These are phyloP conservation scores for Fraxinus sp. DNA, from an alignment of 305 asterid genomes.

Conservation along the genomic window DNA sequence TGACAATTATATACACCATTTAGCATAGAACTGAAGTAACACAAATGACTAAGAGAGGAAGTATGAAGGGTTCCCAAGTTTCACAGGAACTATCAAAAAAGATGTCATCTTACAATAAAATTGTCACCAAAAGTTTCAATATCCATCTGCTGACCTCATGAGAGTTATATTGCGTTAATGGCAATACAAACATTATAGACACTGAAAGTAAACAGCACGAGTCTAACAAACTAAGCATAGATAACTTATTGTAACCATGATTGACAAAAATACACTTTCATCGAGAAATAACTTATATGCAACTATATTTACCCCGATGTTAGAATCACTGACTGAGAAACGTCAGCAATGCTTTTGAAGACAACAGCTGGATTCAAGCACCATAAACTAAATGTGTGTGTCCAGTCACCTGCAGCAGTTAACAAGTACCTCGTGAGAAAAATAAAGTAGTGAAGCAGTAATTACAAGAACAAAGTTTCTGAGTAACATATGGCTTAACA, in stretches of 20 bases:
- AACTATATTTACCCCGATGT: slow-evolving; percentile 82
- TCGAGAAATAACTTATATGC: slow-evolving; percentile 9
- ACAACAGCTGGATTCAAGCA: slow-evolving; percentile 96
- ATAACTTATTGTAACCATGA: slow-evolving; percentile 5
- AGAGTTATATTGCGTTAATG: not conserved
- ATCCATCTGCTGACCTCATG: slow-evolving; percentile 16
- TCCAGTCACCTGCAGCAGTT: slow-evolving; percentile 56
- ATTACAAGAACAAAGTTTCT: slow-evolving; percentile 11
- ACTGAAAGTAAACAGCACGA: slow-evolving; percentile 1
- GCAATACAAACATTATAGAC: slow-evolving; percentile 4
- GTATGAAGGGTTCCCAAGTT: not conserved
- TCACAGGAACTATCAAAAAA: not conserved
- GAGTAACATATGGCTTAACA: slow-evolving; percentile 7
- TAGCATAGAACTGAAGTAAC: not conserved
- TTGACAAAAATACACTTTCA: slow-evolving; percentile 12
- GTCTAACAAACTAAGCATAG: not conserved
- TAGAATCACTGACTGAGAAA: slow-evolving; percentile 79
- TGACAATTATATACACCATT: not conserved
- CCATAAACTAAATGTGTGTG: slow-evolving; percentile 69
- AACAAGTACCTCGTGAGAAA: slow-evolving; percentile 20
- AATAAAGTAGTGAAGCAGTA: slow-evolving; percentile 23
- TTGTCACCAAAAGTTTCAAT: slow-evolving; percentile 15
- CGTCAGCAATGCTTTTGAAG: slow-evolving; percentile 75
- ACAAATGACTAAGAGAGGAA: not conserved
- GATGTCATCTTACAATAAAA: not conserved